Percentiles rank a stretch among this genome's conserved stretches.
Conservation (phyloP, 345 rosid genomes). For the Firmiana major region DNA sequence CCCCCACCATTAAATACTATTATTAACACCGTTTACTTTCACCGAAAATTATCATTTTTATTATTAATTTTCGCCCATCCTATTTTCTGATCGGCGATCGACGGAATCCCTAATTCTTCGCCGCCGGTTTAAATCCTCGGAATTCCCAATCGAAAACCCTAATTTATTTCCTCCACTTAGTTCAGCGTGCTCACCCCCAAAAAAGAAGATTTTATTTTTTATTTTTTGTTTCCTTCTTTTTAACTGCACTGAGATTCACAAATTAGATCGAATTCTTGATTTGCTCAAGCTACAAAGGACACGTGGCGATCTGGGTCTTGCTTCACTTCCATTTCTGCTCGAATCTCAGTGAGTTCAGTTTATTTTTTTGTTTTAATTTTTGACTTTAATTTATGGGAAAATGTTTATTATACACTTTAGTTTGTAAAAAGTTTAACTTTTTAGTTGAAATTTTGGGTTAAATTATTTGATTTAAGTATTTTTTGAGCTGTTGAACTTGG, state of each 20-base stretch:
- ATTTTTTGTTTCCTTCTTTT: constrained; percentile 11
- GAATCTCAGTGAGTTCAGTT: constrained; percentile 49
- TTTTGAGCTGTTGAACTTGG: constrained; percentile 21
- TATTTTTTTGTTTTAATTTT: constrained; percentile 6
- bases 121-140: constrained; percentile 32
- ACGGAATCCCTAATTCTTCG: constrained; percentile 33
- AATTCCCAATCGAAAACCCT: constrained; percentile 19
- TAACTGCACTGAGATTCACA: background rate
- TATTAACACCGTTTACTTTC: constrained; percentile 49
- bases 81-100: constrained; percentile 42
- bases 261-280: constrained; percentile 26
- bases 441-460: constrained; percentile 20
- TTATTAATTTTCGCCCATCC: constrained; percentile 18
- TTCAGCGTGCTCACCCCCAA: background rate
- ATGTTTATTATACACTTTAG: constrained; percentile 13
- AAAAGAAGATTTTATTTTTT: background rate
- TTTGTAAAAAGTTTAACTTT: background rate
- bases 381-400: constrained; percentile 15
- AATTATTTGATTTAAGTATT: constrained; percentile 7
- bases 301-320: constrained; percentile 60
- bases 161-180: background rate
- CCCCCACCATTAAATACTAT: constrained; percentile 42
- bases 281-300: constrained; percentile 48
- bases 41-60: constrained; percentile 43
- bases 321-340: constrained; percentile 44